Percentiles rank a stretch among this genome's conserved stretches.
Conservation (phyloP, 306 rosid genomes). For the Gastrolobium bilobum region DNA sequence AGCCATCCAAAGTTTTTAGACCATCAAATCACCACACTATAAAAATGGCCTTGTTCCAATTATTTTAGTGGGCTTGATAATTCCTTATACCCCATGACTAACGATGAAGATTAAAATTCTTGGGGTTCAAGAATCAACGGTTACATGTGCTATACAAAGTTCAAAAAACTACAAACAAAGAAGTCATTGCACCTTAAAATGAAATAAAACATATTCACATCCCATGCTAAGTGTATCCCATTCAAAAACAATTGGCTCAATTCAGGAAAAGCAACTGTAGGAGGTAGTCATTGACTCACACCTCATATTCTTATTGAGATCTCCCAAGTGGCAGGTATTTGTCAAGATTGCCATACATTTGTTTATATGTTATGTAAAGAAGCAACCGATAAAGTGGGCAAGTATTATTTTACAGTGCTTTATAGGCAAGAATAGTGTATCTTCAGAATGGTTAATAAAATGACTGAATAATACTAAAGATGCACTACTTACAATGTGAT, state of each 20-base stretch:
- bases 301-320: not conserved
- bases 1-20: not conserved
- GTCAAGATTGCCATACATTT: not conserved
- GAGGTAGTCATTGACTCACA: not conserved
- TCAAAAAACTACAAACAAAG: not conserved
- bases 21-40: not conserved
- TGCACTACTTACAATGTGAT: conserved; percentile 72
- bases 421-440: conserved; percentile 18
- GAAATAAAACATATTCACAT: conserved; percentile 13
- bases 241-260: conserved; percentile 1
- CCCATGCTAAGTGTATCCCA: not conserved
- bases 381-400: not conserved
- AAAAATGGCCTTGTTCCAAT: not conserved
- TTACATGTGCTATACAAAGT: not conserved
- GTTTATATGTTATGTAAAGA: conserved; percentile 1
- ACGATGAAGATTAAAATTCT: conserved; percentile 3
- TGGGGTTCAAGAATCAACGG: not conserved
- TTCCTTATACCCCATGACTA: not conserved
- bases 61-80: not conserved
- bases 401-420: conserved; percentile 15
- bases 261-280: not conserved
- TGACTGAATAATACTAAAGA: conserved; percentile 42
- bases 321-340: not conserved
- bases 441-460: conserved; percentile 32
- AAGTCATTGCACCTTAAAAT: not conserved